phyloP scores from a whole-genome alignment of 169 alveolate genomes.

The Plasmodium reichenowi region DNA sequence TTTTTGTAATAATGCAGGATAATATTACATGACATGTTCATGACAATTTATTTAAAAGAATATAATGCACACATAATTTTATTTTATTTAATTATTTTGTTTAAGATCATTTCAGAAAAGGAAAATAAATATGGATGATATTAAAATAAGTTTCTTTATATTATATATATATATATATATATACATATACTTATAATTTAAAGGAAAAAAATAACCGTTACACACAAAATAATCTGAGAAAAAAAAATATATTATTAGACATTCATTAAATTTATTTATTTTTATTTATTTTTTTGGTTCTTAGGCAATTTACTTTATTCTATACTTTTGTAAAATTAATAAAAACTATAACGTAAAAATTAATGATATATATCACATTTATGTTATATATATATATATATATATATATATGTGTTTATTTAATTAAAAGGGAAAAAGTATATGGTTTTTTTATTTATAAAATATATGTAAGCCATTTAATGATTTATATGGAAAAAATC shows the following conservation, averaged over 20 bases:
- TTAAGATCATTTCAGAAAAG: constrained; percentile 6
- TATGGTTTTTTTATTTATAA: no score
- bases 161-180: constrained; percentile 19
- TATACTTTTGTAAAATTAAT: no score
- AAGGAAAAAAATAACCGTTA: constrained; percentile 9
- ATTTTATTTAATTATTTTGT: background rate
- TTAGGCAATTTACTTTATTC: no score
- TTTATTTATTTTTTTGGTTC: no score
- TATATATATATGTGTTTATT: no score
- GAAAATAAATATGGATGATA: constrained; percentile 4
- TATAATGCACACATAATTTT: constrained; percentile 25
- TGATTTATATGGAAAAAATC: no score
- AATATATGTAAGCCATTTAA: no score
- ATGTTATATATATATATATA: no score
- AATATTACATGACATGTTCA: constrained; percentile 39
- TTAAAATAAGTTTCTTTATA: background rate
- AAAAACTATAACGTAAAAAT: no score
- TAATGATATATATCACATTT: no score
- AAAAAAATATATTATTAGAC: background rate
- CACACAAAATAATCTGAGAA: constrained; percentile 24
- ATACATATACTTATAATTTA: background rate
- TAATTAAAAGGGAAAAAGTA: no score
- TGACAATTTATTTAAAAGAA: constrained; percentile 32
- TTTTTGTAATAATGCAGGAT: background rate
- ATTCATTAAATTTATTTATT: no score